Percentiles rank a stretch among this genome's conserved stretches.
Evolutionary conservation across 345 rosid species (phyloP).

Genomic region (Euphorbia peplus): DNA sequence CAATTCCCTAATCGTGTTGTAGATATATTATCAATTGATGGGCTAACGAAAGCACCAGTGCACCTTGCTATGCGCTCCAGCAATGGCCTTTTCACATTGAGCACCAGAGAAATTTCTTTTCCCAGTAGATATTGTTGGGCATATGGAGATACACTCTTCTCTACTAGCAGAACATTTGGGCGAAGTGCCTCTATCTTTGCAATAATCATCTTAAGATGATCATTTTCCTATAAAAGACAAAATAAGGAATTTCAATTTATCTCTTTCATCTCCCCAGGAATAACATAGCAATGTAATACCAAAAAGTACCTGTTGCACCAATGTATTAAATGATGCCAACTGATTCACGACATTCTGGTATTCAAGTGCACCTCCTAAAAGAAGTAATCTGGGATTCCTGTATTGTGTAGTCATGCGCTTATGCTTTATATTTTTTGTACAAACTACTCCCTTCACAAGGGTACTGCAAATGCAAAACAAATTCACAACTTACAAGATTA

Average conservation of each 20-base stretch:
- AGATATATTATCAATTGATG: slow-evolving; percentile 64
- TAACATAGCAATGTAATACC: background rate
- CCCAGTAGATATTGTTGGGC: slow-evolving; percentile 77
- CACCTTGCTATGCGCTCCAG: slow-evolving; percentile 89
- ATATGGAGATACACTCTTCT: slow-evolving; percentile 85
- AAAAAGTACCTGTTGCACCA: slow-evolving; percentile 76
- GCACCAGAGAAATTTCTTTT: slow-evolving; percentile 91
- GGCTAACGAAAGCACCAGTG: slow-evolving; percentile 74
- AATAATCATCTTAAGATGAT: slow-evolving; percentile 78
- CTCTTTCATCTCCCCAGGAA: slow-evolving; percentile 6
- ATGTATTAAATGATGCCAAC: slow-evolving; percentile 82
- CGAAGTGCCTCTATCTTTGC: slow-evolving; percentile 82
- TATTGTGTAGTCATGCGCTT: slow-evolving; percentile 98
- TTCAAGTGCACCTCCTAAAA: slow-evolving; percentile 92
- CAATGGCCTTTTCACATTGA: slow-evolving; percentile 75
- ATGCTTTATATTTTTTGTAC: slow-evolving; percentile 96
- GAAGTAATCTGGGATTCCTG: slow-evolving; percentile 81
- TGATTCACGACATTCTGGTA: slow-evolving; percentile 75
- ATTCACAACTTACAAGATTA: slow-evolving; percentile 16
- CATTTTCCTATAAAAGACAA: slow-evolving; percentile 62
- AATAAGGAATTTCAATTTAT: slow-evolving; percentile 8
- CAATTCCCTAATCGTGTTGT: slow-evolving; percentile 70
- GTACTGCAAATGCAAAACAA: slow-evolving; percentile 47
- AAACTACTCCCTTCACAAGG: slow-evolving; percentile 80
- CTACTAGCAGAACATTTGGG: slow-evolving; percentile 92